Conservation (phyloP, 176 grass and related monocot genomes). For the Cenchrus purpureus region DNA sequence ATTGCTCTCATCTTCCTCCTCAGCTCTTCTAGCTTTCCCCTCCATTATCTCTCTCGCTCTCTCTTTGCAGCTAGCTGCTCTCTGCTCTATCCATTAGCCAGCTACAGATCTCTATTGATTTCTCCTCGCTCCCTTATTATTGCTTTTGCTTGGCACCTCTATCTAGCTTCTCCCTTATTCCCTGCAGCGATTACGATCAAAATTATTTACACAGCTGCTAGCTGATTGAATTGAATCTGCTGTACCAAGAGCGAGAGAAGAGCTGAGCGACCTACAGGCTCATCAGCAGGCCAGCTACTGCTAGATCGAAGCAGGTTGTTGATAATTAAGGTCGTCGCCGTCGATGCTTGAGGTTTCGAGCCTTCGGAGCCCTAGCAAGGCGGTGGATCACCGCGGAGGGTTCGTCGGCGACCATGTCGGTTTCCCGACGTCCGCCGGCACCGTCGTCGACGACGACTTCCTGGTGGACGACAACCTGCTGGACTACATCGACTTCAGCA, state of each 20-base stretch:
- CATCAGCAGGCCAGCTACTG: too few relatives aligned
- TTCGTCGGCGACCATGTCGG: constrained; percentile 39
- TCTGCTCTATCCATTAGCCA: background rate
- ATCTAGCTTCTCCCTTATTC: too few relatives aligned
- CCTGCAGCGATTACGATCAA: too few relatives aligned
- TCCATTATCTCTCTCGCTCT: background rate
- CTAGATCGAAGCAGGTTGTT: too few relatives aligned
- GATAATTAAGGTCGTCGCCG: too few relatives aligned
- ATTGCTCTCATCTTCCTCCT: constrained; percentile 19
- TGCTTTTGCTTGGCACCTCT: too few relatives aligned
- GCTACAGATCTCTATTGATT: too few relatives aligned
- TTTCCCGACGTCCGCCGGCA: constrained; percentile 33
- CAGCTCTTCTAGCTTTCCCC: background rate
- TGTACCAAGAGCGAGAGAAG: too few relatives aligned
- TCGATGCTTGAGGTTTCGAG: constrained; percentile 79
- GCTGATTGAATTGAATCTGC: too few relatives aligned
- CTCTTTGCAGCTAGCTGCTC: background rate
- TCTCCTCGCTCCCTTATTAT: too few relatives aligned
- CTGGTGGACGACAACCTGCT: constrained; percentile 57
- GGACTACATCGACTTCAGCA: constrained; percentile 87
- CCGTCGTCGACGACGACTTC: constrained; percentile 26
- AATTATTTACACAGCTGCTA: too few relatives aligned
- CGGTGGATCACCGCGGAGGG: background rate
- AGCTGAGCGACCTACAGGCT: too few relatives aligned
- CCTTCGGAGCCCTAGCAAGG: constrained; percentile 60